A percentile compares a stretch with the other conserved stretches of the same genome.
Evolutionary conservation across 2,329 filamentous ascomycete genomes (phyloP).

Genomic region (Hypoxylon sp.): DNA sequence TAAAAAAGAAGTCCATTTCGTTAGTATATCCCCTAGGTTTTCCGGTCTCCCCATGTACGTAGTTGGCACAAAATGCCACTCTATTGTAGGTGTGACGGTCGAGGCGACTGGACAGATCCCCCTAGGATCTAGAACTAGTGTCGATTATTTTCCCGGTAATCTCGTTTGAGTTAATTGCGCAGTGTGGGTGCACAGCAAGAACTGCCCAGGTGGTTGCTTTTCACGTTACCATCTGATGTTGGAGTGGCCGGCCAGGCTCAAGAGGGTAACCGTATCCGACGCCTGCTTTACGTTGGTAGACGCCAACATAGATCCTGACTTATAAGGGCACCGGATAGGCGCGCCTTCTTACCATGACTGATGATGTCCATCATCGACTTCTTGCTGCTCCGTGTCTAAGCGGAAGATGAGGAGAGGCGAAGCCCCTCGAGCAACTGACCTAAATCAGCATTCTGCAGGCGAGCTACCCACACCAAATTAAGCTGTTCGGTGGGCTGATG

Average conservation of each 20-base stretch:
- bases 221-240: conserved; percentile 39
- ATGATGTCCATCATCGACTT: conserved; percentile 17
- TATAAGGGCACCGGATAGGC: conserved; percentile 32
- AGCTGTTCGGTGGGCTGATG: conserved; percentile 11
- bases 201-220: conserved; percentile 18
- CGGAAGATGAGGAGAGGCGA: conserved; percentile 20
- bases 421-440: conserved; percentile 19
- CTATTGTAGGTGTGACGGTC: conserved; percentile 31
- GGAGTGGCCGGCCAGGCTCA: conserved; percentile 35
- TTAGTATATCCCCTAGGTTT: conserved; percentile 36
- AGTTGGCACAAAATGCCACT: conserved; percentile 34
- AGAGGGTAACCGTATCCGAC: conserved; percentile 43
- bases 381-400: conserved; percentile 30
- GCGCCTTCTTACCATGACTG: conserved; percentile 30
- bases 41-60: conserved; percentile 37
- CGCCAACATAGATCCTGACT: conserved; percentile 23
- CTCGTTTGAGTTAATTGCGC: conserved; percentile 44
- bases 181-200: conserved; percentile 40
- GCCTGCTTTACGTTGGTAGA: conserved; percentile 27
- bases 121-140: conserved; percentile 40
- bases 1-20: conserved; percentile 23
- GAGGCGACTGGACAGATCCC: conserved; percentile 38
- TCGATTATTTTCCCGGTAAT: conserved; percentile 44
- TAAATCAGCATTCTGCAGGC: conserved; percentile 32
- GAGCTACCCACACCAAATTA: conserved; percentile 26